phyloP scores from a whole-genome alignment of 805 yeast species.

The Yamadazyma endophytica region DNA sequence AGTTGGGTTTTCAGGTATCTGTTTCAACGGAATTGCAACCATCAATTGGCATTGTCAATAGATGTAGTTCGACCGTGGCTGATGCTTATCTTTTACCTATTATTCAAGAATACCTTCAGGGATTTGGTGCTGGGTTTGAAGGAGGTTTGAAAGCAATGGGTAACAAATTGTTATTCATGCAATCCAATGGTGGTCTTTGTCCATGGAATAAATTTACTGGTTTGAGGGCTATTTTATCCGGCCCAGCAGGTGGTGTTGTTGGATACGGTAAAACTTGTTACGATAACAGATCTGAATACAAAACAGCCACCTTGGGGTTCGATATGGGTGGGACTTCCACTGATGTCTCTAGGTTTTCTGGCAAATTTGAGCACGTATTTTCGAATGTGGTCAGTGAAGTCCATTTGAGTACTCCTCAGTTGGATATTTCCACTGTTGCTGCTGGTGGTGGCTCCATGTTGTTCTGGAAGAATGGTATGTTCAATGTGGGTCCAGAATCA shows the following conservation, averaged over 20 bases:
- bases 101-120: slow-evolving; percentile 22
- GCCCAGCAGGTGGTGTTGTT: slow-evolving; percentile 96
- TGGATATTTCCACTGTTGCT: slow-evolving; percentile 37
- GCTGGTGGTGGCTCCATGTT: too few relatives aligned
- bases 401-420: slow-evolving; percentile 51
- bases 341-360: slow-evolving; percentile 38
- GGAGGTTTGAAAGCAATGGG: slow-evolving; percentile 35
- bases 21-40: slow-evolving; percentile 30
- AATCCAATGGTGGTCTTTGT: slow-evolving; percentile 89
- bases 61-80: slow-evolving; percentile 32
- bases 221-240: slow-evolving; percentile 76
- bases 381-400: slow-evolving; percentile 78
- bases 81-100: slow-evolving; percentile 34
- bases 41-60: slow-evolving; percentile 30
- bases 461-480: slow-evolving; percentile 35
- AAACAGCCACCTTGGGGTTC: slow-evolving; percentile 27
- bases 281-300: slow-evolving; percentile 17
- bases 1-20: slow-evolving; percentile 29
- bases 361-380: slow-evolving; percentile 61
- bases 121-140: slow-evolving; percentile 30
- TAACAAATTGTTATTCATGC: slow-evolving; percentile 74
- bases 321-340: too few relatives aligned
- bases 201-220: slow-evolving; percentile 79
- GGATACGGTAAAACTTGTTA: slow-evolving; percentile 82
- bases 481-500: slow-evolving; percentile 32